A percentile compares a stretch with the other conserved stretches of the same genome.
phyloP scores from a whole-genome alignment of 257 asterid species.

The Solanum okadae region DNA sequence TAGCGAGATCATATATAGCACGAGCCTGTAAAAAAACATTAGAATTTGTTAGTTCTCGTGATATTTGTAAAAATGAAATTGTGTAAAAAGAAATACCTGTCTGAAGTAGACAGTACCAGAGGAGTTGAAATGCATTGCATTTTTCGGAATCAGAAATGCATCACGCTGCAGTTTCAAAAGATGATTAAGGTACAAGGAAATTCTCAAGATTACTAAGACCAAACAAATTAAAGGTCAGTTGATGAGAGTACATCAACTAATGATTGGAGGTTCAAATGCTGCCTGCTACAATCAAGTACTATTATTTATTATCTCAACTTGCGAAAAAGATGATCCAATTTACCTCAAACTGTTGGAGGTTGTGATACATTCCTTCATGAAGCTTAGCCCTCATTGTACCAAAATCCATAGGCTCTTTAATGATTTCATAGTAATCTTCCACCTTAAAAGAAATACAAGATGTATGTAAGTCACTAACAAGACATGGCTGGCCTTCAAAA shows the following conservation, averaged over 20 bases:
- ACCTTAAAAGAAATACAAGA: conserved; percentile 29
- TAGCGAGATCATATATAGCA: conserved; percentile 66
- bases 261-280: not conserved
- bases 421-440: conserved; percentile 66
- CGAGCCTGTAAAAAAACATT: conserved; percentile 44
- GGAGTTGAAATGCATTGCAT: conserved; percentile 88
- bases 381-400: conserved; percentile 96
- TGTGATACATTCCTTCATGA: conserved; percentile 75
- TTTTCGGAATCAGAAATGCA: conserved; percentile 69
- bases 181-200: not conserved
- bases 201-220: not conserved
- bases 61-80: not conserved
- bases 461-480: not conserved
- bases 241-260: not conserved
- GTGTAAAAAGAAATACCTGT: conserved; percentile 32
- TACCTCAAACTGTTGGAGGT: conserved; percentile 72
- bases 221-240: not conserved
- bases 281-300: not conserved
- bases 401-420: conserved; percentile 87
- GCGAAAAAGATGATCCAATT: not conserved
- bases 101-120: conserved; percentile 55
- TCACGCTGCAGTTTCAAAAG: conserved; percentile 55
- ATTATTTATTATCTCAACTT: not conserved
- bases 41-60: not conserved
- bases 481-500: not conserved